Conservation (phyloP, 2,329 filamentous ascomycete species). For the Decorospora gaudefroyi region DNA sequence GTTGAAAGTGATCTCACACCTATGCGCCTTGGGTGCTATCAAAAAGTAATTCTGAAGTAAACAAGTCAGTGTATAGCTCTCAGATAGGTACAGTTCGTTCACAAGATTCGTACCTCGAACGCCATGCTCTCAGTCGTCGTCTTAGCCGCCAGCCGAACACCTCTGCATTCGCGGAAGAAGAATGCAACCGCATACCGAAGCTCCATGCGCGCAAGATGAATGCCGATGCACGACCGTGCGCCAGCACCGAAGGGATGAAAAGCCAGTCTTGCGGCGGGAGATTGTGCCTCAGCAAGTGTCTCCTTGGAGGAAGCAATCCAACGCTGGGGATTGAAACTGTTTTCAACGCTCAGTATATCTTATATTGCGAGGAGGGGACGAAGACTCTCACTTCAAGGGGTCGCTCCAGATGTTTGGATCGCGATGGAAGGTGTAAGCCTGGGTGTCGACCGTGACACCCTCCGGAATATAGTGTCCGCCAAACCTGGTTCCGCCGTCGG, state of each 20-base stretch:
- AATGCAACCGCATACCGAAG: conserved; percentile 57
- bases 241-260: conserved; percentile 73
- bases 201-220: conserved; percentile 67
- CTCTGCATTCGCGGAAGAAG: conserved; percentile 57
- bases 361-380: background rate
- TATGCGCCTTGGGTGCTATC: conserved; percentile 51
- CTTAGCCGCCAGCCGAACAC: conserved; percentile 29
- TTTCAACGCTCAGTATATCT: background rate
- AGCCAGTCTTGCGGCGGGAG: conserved; percentile 52
- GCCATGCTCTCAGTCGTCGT: conserved; percentile 51
- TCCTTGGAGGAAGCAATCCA: conserved; percentile 37
- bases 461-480: conserved; percentile 45
- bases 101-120: conserved; percentile 31
- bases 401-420: conserved; percentile 39
- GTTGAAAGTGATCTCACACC: conserved; percentile 47
- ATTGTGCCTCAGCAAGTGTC: conserved; percentile 30
- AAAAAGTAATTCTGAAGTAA: conserved; percentile 48
- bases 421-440: conserved; percentile 50
- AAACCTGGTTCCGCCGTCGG: conserved; percentile 43
- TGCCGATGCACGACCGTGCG: conserved; percentile 69
- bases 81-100: too few relatives aligned
- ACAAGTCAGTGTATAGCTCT: background rate
- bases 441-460: conserved; percentile 47
- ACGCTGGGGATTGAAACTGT: conserved; percentile 43
- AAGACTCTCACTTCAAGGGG: conserved; percentile 25